A percentile compares a stretch with the other conserved stretches of the same genome.
phyloP scores from a whole-genome alignment of 2,329 filamentous ascomycete species.

The Ambrosiella xylebori region DNA sequence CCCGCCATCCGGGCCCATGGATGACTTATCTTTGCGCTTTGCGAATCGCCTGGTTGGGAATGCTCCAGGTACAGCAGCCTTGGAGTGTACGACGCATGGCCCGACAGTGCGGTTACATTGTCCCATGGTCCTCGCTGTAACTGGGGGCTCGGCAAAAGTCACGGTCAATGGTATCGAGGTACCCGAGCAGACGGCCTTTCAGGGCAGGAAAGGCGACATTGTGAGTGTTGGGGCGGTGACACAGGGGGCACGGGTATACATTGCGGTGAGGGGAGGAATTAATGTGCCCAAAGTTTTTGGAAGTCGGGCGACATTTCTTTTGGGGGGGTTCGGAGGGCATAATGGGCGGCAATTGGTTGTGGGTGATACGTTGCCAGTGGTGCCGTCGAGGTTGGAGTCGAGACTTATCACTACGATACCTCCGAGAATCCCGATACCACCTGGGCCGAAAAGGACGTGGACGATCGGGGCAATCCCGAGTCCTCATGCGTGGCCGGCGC shows the following conservation, averaged over 20 bases:
- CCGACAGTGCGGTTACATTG: slow-evolving; percentile 22
- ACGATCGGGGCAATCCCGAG: slow-evolving; percentile 22
- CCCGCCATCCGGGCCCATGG: slow-evolving; percentile 26
- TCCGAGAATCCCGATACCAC: neutral
- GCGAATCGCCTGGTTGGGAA: slow-evolving; percentile 24
- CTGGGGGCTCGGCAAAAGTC: slow-evolving; percentile 18
- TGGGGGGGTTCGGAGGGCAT: slow-evolving; percentile 21
- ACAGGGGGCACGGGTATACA: slow-evolving; percentile 21
- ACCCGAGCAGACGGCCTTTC: slow-evolving; percentile 16
- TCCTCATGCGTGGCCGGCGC: slow-evolving; percentile 22
- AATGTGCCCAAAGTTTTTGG: slow-evolving; percentile 20
- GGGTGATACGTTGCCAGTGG: slow-evolving; percentile 19
- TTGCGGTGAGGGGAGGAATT: slow-evolving; percentile 22
- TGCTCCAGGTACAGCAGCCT: slow-evolving; percentile 16
- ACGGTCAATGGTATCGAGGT: slow-evolving; percentile 16
- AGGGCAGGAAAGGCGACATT: slow-evolving; percentile 17
- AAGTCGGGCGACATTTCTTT: slow-evolving; percentile 20
- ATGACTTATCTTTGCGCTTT: slow-evolving; percentile 21
- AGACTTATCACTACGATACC: neutral
- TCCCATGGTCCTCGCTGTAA: slow-evolving; percentile 19
- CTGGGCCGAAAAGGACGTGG: slow-evolving; percentile 14
- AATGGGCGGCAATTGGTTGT: slow-evolving; percentile 20
- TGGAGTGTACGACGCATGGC: slow-evolving; percentile 22
- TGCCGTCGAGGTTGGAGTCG: neutral
- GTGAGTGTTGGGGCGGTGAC: slow-evolving; percentile 17